Conservation (phyloP, 306 rosid genomes). For the Calophaca sinica region DNA sequence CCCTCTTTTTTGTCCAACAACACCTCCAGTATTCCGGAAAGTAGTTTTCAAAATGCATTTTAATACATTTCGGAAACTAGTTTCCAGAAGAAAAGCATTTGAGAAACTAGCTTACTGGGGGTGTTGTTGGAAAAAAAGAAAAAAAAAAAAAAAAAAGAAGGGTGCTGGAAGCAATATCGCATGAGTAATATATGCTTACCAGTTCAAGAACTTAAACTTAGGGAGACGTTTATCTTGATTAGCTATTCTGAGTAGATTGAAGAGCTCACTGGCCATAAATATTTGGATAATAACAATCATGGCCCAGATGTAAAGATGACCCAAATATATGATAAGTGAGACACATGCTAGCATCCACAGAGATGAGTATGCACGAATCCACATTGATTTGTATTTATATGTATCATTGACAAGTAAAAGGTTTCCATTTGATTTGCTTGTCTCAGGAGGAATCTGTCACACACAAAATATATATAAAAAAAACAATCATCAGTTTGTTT, state of each 20-base stretch:
- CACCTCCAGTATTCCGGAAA: no score
- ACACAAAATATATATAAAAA: slow-evolving; percentile 5
- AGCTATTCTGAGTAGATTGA: slow-evolving; percentile 82
- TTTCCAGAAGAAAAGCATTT: no score
- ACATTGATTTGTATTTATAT: slow-evolving; percentile 84
- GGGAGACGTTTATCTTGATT: slow-evolving; percentile 83
- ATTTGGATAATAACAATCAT: slow-evolving; percentile 93
- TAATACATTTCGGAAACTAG: no score
- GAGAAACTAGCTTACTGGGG: no score
- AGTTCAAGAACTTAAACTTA: slow-evolving; percentile 78
- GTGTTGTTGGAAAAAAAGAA: no score
- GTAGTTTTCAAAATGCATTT: no score
- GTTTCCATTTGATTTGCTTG: slow-evolving; percentile 69
- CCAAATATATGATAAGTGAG: slow-evolving; percentile 68
- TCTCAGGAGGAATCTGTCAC: slow-evolving; percentile 65
- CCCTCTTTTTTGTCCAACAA: no score
- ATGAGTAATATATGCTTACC: slow-evolving; percentile 55
- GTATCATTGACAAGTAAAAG: slow-evolving; percentile 72
- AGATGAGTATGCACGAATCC: slow-evolving; percentile 83
- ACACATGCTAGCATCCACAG: slow-evolving; percentile 91
- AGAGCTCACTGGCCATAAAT: slow-evolving; percentile 90
- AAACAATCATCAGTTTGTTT: slow-evolving; percentile 18
- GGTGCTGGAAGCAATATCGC: no score
- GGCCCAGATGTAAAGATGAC: slow-evolving; percentile 91
- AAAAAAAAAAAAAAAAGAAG: no score